phyloP scores from a whole-genome alignment of 805 yeast genomes.

The Ogataea zsoltii region DNA sequence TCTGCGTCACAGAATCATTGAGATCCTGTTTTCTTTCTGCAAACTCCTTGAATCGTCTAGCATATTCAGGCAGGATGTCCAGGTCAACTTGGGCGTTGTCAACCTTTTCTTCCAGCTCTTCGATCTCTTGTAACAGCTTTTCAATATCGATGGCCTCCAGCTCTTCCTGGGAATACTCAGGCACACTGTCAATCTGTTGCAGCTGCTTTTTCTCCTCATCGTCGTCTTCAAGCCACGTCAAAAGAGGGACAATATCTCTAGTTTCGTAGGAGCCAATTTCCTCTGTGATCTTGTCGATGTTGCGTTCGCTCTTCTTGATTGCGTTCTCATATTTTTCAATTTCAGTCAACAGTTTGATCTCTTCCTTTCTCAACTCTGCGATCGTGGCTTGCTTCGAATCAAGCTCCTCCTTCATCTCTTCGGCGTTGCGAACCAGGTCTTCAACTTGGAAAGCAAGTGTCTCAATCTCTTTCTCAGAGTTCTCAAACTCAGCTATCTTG shows the following conservation, averaged over 20 bases:
- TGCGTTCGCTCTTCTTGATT: conserved; percentile 40
- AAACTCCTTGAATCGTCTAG: conserved; percentile 63
- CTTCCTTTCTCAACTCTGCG: conserved; percentile 60
- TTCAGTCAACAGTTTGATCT: conserved; percentile 65
- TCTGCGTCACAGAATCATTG: conserved; percentile 60
- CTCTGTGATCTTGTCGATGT: conserved; percentile 39
- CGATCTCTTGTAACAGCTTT: conserved; percentile 51
- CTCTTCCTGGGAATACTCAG: conserved; percentile 47
- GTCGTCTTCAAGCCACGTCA: conserved; percentile 51
- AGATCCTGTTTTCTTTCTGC: conserved; percentile 62
- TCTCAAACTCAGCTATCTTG: conserved; percentile 28
- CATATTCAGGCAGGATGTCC: conserved; percentile 77
- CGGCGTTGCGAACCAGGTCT: conserved; percentile 42
- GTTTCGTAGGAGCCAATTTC: conserved; percentile 46
- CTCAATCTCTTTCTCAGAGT: conserved; percentile 37
- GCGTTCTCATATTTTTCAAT: conserved; percentile 54
- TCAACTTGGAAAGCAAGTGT: conserved; percentile 35
- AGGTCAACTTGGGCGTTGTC: conserved; percentile 63
- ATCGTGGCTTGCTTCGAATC: conserved; percentile 44
- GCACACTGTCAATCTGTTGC: conserved; percentile 32
- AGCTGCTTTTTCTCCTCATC: conserved; percentile 22
- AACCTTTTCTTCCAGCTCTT: conserved; percentile 54
- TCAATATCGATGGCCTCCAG: conserved; percentile 49
- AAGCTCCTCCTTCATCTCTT: conserved; percentile 41
- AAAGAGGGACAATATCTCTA: conserved; percentile 54